Evolutionary conservation across 257 asterid species (phyloP).

Genomic region (Gentiana macrophylla): DNA sequence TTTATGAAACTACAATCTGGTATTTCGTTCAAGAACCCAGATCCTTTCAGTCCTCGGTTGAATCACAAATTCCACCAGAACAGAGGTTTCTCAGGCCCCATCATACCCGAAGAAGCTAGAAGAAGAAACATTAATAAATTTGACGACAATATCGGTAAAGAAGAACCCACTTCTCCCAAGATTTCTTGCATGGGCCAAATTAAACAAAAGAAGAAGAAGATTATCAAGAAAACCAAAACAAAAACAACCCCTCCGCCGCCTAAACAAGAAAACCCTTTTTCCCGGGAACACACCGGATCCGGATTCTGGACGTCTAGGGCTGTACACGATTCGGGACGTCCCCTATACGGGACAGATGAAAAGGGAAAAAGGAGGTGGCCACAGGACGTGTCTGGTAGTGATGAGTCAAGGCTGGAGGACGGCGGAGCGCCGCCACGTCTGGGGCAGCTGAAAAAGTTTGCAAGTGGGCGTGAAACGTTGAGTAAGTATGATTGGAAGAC

Average conservation of each 20-base stretch:
- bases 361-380: background rate
- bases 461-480: slow-evolving; percentile 57
- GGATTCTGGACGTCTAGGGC: too few relatives aligned
- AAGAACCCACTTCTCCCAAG: slow-evolving; percentile 52
- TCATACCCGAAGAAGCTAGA: slow-evolving; percentile 29
- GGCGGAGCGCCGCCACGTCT: slow-evolving; percentile 19
- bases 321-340: background rate
- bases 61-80: slow-evolving; percentile 9
- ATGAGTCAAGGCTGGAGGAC: too few relatives aligned
- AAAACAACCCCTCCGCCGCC: too few relatives aligned
- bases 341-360: too few relatives aligned
- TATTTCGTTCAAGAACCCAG: slow-evolving; percentile 19
- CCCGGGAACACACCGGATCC: too few relatives aligned
- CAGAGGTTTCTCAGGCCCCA: slow-evolving; percentile 34
- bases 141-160: slow-evolving; percentile 10
- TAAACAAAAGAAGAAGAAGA: slow-evolving; percentile 25
- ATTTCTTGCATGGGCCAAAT: slow-evolving; percentile 52
- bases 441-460: slow-evolving; percentile 49
- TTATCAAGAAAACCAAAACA: background rate
- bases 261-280: too few relatives aligned
- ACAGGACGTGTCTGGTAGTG: too few relatives aligned
- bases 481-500: slow-evolving; percentile 52
- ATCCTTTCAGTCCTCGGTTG: slow-evolving; percentile 32
- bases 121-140: slow-evolving; percentile 11
- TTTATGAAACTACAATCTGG: slow-evolving; percentile 22